Evolutionary conservation across 371 early-diverging fungal species (phyloP).

Genomic region (Phascolomyces articulosus): DNA sequence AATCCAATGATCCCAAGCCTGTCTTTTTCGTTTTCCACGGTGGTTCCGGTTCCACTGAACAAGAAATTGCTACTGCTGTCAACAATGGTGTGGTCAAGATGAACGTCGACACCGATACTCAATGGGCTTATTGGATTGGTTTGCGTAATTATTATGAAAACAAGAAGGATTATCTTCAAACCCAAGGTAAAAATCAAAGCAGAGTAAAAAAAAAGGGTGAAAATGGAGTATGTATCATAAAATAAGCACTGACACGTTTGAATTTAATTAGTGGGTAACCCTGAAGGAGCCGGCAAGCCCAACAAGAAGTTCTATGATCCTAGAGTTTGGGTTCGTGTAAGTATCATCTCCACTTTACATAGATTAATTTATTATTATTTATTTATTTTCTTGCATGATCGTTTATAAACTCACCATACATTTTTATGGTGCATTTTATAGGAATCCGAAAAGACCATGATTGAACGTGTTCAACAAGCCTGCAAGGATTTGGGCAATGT

Average conservation of each 20-base stretch:
- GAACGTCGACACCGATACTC: slow-evolving; percentile 88
- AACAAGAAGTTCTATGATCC: slow-evolving; percentile 96
- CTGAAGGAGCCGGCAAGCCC: slow-evolving; percentile 88
- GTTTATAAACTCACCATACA: no score
- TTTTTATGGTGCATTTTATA: slow-evolving; percentile 53
- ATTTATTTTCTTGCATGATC: no score
- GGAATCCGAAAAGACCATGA: slow-evolving; percentile 86
- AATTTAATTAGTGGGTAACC: slow-evolving; percentile 96
- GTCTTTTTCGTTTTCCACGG: slow-evolving; percentile 95
- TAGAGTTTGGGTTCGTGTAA: slow-evolving; percentile 19
- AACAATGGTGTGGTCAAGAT: slow-evolving; percentile 89
- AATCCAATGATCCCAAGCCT: slow-evolving; percentile 65
- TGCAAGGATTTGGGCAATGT: slow-evolving; percentile 80
- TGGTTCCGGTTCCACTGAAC: slow-evolving; percentile 84
- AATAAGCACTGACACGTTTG: no score
- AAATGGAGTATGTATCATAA: no score
- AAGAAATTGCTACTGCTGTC: slow-evolving; percentile 86
- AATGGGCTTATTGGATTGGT: slow-evolving; percentile 84
- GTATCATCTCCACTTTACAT: no score
- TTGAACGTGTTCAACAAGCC: slow-evolving; percentile 77
- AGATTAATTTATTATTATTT: no score
- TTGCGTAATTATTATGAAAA: slow-evolving; percentile 71
- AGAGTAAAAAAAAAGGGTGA: no score
- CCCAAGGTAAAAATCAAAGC: no score
- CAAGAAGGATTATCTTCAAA: slow-evolving; percentile 80